These are phyloP conservation scores for Nannizzia gypsea DNA, from an alignment of 2,329 filamentous ascomycete species.

Conservation along the genomic window DNA sequence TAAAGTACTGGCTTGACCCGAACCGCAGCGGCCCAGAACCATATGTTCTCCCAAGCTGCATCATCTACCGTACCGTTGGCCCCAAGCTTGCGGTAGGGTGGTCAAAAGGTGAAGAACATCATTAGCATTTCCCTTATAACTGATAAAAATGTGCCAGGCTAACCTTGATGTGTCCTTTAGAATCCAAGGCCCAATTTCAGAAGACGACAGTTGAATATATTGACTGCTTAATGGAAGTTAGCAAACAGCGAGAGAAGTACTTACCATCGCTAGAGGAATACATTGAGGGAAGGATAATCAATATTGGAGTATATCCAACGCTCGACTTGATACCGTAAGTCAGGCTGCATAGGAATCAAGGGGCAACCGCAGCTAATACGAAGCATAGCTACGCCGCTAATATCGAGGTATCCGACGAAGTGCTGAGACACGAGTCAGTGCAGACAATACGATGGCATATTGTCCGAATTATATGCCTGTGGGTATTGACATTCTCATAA, in stretches of 20 bases:
- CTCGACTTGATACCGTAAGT: conserved; percentile 11
- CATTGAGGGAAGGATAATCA: conserved; percentile 11
- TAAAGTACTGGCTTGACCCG: conserved; percentile 9
- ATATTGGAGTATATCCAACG: conserved; percentile 10
- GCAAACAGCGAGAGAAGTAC: conserved; percentile 11
- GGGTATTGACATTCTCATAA: background rate
- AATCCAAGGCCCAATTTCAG: conserved; percentile 7
- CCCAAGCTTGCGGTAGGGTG: conserved; percentile 8
- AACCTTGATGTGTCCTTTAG: background rate
- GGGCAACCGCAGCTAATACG: background rate
- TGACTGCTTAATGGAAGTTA: conserved; percentile 7
- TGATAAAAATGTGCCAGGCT: background rate
- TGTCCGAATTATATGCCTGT: conserved; percentile 10
- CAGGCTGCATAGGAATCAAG: background rate
- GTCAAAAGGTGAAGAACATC: conserved; percentile 5
- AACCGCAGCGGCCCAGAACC: conserved; percentile 10
- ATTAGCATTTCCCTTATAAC: background rate
- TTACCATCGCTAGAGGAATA: conserved; percentile 10
- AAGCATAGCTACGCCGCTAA: conserved; percentile 2
- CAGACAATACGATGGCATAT: conserved; percentile 9
- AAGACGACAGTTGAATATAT: conserved; percentile 10
- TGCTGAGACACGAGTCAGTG: conserved; percentile 7
- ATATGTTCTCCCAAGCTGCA: conserved; percentile 10
- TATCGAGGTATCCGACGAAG: conserved; percentile 5
- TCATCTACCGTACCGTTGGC: conserved; percentile 10